Evolutionary conservation across 805 yeast genomes (phyloP), one percentile per base, ranked within the genome.

Genomic region (Metschnikowia orientalis): DNA sequence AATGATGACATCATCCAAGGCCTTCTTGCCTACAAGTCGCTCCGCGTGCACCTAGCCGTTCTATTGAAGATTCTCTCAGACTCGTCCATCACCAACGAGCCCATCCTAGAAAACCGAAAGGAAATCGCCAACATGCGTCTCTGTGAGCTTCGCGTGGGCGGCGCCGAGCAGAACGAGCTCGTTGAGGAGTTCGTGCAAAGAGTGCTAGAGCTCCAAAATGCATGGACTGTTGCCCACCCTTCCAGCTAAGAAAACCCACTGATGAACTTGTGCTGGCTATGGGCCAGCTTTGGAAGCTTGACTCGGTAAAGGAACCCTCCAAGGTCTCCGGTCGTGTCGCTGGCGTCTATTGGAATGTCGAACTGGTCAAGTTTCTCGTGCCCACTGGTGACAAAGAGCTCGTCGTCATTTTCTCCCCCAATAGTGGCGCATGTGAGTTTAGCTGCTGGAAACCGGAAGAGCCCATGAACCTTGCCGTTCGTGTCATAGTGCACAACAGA

Each of bases 301-400:
- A 71, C 53, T 41, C 66, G 64, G 57, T 70, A 81, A 19, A 81
- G 49, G 19, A 70, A 61, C 2, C 89, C 89, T 18, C 89, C 87
- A 9, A 69, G 50, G 43, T 77, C 81, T n/a, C 67, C 71, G 6
- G 35, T 29, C 14, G 42, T 45, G 40, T 51, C 56, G 1, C 23
- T 24, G 2, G 60, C 40, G 32, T 53, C 54, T 18, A 54, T 45
- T 2, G 18, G 26, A 5, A 49, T 53, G 15, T 46, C 46, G 5
- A 58, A 57, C 30, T 75, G 74, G 12, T 56, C 63, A 32, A 69
- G 59, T 30, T 72, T 53, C 36, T 62, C 50, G 43, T 76, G 75
- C 2, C 81, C 95, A 12, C 80, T 70, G 3, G 94, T 82, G 22
- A 86, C 74, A 47, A 72, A 80, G 35, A 87, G 42, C 31, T 77